These are phyloP conservation scores for Camelina neglecta DNA, from an alignment of 345 rosid genomes.

Conservation along the genomic window DNA sequence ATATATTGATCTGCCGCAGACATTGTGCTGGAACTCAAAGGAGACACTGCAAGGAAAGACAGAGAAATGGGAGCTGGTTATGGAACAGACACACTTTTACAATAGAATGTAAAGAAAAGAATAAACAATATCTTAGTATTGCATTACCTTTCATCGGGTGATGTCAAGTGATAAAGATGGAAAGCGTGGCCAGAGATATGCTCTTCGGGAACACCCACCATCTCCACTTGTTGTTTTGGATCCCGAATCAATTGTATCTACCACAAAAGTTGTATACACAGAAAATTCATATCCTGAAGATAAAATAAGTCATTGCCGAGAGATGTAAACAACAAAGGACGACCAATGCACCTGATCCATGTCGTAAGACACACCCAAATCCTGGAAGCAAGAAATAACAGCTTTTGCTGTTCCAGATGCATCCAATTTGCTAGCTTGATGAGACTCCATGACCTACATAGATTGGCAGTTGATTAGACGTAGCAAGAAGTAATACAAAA, in stretches of 20 bases:
- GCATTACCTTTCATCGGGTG: conserved; percentile 85
- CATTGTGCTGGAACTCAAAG: conserved; percentile 97
- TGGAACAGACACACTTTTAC: conserved; percentile 1
- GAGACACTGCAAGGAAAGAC: conserved; percentile 64
- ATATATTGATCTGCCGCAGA: conserved; percentile 91
- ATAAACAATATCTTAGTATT: conserved; percentile 19
- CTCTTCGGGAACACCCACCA: conserved; percentile 94
- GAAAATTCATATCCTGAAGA: neutral
- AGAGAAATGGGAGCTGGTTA: conserved; percentile 4
- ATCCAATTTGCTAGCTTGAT: conserved; percentile 89
- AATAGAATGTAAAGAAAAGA: neutral
- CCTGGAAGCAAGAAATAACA: conserved; percentile 89
- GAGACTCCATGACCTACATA: conserved; percentile 93
- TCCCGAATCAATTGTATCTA: conserved; percentile 89
- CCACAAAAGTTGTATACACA: conserved; percentile 21
- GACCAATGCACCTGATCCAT: conserved; percentile 63
- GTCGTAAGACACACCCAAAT: conserved; percentile 83
- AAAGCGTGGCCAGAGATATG: conserved; percentile 88
- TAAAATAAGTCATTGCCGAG: neutral
- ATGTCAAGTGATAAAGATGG: conserved; percentile 86
- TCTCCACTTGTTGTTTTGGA: conserved; percentile 76
- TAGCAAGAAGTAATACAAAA: conserved; percentile 16
- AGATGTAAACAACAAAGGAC: conserved; percentile 5
- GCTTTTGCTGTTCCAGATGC: conserved; percentile 97
- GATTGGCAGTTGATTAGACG: neutral